Percentiles rank a stretch among this genome's conserved stretches.
Evolutionary conservation across 306 rosid genomes (phyloP).

Genomic region (Prunus dulcis): DNA sequence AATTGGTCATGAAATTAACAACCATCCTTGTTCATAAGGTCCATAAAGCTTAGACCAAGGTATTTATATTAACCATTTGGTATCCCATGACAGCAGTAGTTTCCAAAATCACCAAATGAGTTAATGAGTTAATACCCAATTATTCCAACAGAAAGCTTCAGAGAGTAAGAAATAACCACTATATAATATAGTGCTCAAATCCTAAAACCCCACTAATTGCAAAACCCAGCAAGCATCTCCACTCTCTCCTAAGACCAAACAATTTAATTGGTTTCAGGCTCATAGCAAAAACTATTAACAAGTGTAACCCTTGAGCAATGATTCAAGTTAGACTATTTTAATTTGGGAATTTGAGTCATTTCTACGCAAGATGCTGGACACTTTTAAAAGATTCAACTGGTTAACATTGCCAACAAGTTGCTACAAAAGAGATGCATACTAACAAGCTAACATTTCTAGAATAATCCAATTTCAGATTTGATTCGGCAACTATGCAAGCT

Average conservation of each 20-base stretch:
- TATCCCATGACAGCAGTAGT: not conserved
- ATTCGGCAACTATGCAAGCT: slow-evolving; percentile 4
- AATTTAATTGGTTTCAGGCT: not conserved
- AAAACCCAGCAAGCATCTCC: not conserved
- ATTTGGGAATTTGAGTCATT: not conserved
- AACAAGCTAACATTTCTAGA: not conserved
- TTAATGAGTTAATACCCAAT: not conserved
- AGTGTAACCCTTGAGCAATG: not conserved
- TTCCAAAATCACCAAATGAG: not conserved
- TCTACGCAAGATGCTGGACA: not conserved
- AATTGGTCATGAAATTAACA: not conserved
- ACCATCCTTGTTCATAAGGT: not conserved
- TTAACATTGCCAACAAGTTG: not conserved
- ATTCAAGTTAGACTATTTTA: not conserved
- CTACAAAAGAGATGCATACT: not conserved
- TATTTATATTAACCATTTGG: not conserved
- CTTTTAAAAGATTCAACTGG: not conserved
- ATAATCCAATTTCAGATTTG: not conserved
- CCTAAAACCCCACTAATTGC: not conserved
- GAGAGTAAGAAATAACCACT: not conserved
- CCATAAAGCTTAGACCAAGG: not conserved
- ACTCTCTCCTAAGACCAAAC: not conserved
- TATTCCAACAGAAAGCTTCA: not conserved
- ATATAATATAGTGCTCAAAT: not conserved
- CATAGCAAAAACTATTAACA: not conserved